Percentiles rank a stretch among this genome's conserved stretches.
phyloP scores from a whole-genome alignment of 306 rosid genomes.

The Vigna trinervia region DNA sequence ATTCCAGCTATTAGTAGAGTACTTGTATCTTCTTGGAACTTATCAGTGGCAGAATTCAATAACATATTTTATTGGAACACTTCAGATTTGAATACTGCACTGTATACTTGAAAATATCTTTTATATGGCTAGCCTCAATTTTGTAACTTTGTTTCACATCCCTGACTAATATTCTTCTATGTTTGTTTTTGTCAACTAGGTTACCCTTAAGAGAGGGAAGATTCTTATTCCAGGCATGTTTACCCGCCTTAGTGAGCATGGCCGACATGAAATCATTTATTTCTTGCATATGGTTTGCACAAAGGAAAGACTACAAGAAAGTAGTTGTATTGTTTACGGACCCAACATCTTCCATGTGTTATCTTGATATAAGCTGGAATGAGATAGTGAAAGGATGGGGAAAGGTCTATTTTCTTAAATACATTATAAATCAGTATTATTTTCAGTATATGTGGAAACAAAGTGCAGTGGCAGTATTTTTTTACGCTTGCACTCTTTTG shows the following conservation, averaged over 20 bases:
- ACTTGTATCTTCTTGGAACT: neutral
- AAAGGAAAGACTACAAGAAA: neutral
- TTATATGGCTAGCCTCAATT: neutral
- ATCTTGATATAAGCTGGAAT: neutral
- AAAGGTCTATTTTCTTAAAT: constrained; percentile 19
- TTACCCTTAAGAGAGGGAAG: constrained; percentile 18
- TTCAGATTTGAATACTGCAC: constrained; percentile 20
- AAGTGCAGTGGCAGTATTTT: too few relatives aligned
- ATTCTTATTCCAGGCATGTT: constrained; percentile 8
- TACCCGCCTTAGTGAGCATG: neutral
- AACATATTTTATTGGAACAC: constrained; percentile 37
- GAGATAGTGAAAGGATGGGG: neutral
- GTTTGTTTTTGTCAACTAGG: constrained; percentile 34
- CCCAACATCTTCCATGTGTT: neutral
- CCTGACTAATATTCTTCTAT: constrained; percentile 14
- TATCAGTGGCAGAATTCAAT: neutral
- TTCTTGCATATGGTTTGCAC: neutral
- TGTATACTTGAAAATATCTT: constrained; percentile 16
- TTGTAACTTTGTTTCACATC: constrained; percentile 25
- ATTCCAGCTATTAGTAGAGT: neutral
- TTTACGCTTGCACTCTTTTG: neutral
- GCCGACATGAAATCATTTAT: neutral
- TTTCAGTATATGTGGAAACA: neutral
- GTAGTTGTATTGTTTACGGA: neutral
- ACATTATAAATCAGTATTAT: neutral